Base-by-base conservation (phyloP, 257 asterid genomes). In the Fraxinus pennsylvanica region DNA sequence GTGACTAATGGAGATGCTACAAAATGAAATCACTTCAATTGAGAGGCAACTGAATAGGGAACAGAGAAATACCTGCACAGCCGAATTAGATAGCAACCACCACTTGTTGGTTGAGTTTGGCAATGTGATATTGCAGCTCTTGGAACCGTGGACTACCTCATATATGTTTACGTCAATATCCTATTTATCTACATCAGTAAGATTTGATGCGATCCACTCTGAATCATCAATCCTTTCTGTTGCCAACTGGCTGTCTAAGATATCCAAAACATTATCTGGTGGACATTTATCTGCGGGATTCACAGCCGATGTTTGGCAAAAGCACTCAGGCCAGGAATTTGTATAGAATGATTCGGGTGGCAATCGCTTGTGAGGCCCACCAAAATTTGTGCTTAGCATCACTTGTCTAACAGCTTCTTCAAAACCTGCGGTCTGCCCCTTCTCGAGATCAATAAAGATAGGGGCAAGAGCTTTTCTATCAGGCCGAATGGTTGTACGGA, bases 261-360 rank as follows among this genome's bases (percentile, higher is more conserved):
- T 76, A 39, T 86, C 91, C 70, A 82, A 77, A 61, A 87, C 86
- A 71, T 90, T 82, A 80, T 82, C 82, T 4, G 91, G 87, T 36
- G 98, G 98, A 71, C 99, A 95, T 79, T 80, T 85, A 86, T 93
- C 92, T 25, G 90, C 91, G 8, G 88, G 89, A 88, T 91, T 89
- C 54, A 84, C 75, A 36, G 99, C 88, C 17, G 91, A 74, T 25
- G 83, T 78, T 84, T 89, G 96, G 82, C 99, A 96, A 83, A 96
- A 96, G 86, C 99, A 96, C 82, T 96, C 98, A 0, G 99, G 97
- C 99, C 99, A 93, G 10, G 97, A 89, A 81, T 96, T 96, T 30
- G 97, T 92, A 67, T 93, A 93, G 82, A 96, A 92, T 0, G 99
- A 93, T 79, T 93, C 99, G 0, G 98, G 98, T 32, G 94, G 52